These are phyloP conservation scores for Lepidium campestre DNA, from an alignment of 441 rosid species.

Conservation along the genomic window DNA sequence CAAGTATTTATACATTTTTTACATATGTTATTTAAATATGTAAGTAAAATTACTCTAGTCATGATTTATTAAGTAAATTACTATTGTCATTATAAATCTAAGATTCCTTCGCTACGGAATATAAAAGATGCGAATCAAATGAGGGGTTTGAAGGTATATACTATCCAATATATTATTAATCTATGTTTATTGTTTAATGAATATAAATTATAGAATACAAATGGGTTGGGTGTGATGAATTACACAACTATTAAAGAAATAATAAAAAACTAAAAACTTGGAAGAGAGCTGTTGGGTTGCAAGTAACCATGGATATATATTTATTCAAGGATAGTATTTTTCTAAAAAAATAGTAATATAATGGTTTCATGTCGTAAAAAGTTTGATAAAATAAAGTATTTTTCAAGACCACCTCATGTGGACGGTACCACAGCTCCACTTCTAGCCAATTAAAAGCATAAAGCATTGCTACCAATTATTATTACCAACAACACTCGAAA, in stretches of 20 bases:
- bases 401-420: conserved; percentile 13
- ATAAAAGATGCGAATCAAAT: not conserved
- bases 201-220: not conserved
- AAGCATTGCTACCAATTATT: conserved; percentile 12
- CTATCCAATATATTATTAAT: not conserved
- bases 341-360: not conserved
- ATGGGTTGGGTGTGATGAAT: conserved; percentile 1
- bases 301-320: not conserved
- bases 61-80: no score
- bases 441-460: conserved; percentile 6
- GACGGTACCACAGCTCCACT: conserved; percentile 30
- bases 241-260: not conserved
- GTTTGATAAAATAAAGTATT: not conserved
- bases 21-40: no score
- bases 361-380: conserved; percentile 10
- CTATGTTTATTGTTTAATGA: not conserved
- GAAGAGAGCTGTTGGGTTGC: not conserved
- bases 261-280: not conserved
- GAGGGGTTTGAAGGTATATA: not conserved
- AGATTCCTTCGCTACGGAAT: not conserved
- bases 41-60: no score
- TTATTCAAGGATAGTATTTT: not conserved
- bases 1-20: not conserved
- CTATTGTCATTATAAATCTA: not conserved
- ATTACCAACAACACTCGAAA: conserved; percentile 6